A percentile compares a stretch with the other conserved stretches of the same genome.
These are phyloP conservation scores for Hanseniaspora jakobsenii DNA, from an alignment of 805 yeast species.

Conservation along the genomic window DNA sequence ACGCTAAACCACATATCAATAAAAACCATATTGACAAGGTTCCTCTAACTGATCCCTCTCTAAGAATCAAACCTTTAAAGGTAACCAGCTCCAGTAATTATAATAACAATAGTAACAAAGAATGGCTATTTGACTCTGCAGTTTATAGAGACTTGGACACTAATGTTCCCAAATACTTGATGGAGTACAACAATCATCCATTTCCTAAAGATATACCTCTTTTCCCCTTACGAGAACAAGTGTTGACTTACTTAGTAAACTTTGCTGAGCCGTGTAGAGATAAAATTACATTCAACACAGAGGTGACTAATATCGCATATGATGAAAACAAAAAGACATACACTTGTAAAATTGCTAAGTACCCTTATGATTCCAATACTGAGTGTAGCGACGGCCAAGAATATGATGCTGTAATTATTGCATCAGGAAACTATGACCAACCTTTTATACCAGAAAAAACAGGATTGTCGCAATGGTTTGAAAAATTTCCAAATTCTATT, in stretches of 20 bases:
- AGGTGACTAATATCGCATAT: conserved; percentile 34
- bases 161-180: conserved; percentile 47
- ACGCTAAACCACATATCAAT: conserved; percentile 27
- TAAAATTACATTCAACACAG: conserved; percentile 36
- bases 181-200: conserved; percentile 46
- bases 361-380: conserved; percentile 9
- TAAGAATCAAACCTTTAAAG: conserved; percentile 16
- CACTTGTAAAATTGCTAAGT: conserved; percentile 26
- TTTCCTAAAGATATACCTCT: conserved; percentile 36
- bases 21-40: conserved; percentile 21
- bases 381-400: conserved; percentile 27
- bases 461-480: conserved; percentile 42
- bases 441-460: conserved; percentile 47
- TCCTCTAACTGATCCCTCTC: conserved; percentile 27
- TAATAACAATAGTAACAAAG: conserved; percentile 16
- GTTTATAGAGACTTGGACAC: conserved; percentile 54
- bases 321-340: conserved; percentile 28
- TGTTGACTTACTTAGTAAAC: conserved; percentile 41
- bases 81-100: no score
- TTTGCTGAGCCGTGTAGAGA: conserved; percentile 38
- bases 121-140: conserved; percentile 38
- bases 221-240: conserved; percentile 51
- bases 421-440: conserved; percentile 51
- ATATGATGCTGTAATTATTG: conserved; percentile 49
- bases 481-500: conserved; percentile 35